Conservation (phyloP, 2,329 filamentous ascomycete species). For the Xylariaceae sp. region DNA sequence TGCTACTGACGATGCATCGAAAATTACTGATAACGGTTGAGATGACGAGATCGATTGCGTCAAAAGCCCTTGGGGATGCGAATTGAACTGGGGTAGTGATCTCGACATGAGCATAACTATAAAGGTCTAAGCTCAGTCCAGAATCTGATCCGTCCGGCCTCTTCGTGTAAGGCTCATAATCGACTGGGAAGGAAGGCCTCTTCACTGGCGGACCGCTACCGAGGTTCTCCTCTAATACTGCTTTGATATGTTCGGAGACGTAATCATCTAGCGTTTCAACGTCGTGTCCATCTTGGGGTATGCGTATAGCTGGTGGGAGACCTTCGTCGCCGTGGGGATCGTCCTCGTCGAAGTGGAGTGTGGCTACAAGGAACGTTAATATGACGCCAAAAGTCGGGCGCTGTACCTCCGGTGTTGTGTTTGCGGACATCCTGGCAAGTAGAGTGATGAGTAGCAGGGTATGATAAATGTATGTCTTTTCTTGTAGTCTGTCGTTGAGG, state of each 20-base stretch:
- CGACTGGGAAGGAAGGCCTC: background rate
- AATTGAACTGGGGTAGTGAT: slow-evolving; percentile 23
- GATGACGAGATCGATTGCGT: slow-evolving; percentile 17
- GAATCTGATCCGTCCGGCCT: too few relatives aligned
- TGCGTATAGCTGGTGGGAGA: slow-evolving; percentile 6
- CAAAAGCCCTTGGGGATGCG: slow-evolving; percentile 16
- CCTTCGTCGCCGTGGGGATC: background rate
- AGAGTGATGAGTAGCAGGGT: too few relatives aligned
- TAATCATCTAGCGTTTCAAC: background rate
- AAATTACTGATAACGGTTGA: slow-evolving; percentile 11
- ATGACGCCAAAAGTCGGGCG: background rate
- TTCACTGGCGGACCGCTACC: background rate
- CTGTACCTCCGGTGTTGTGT: too few relatives aligned
- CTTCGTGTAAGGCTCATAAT: background rate
- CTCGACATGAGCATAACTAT: slow-evolving; percentile 18
- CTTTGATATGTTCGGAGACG: background rate
- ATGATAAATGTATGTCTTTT: too few relatives aligned
- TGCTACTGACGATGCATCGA: slow-evolving; percentile 19
- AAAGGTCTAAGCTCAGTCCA: too few relatives aligned
- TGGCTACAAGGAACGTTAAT: background rate
- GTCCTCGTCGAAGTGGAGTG: background rate
- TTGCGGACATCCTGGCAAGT: too few relatives aligned
- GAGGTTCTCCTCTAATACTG: background rate
- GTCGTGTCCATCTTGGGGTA: background rate
- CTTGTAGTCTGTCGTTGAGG: too few relatives aligned